Percentiles rank a stretch among this genome's conserved stretches.
Evolutionary conservation across 2,329 filamentous ascomycete genomes (phyloP).

Genomic region (Calonectria hawksworthii): DNA sequence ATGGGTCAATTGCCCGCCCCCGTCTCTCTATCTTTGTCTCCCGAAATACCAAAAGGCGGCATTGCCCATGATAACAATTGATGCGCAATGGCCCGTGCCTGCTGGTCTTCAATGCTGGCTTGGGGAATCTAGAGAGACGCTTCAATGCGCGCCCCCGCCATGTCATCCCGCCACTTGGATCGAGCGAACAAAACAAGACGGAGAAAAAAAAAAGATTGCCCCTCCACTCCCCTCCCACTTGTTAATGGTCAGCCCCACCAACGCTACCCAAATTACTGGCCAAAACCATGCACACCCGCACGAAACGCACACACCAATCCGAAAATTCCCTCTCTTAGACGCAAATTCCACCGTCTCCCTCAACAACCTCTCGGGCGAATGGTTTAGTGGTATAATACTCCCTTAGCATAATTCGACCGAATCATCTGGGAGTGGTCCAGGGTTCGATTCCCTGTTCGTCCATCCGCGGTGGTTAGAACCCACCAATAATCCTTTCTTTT

Average conservation of each 20-base stretch:
- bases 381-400: constrained; percentile 53
- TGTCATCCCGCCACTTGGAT: neutral
- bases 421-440: constrained; percentile 49
- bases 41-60: neutral
- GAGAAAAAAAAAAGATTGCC: neutral
- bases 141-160: neutral
- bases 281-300: neutral
- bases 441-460: constrained; percentile 53
- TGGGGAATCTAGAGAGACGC: neutral
- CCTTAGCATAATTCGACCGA: constrained; percentile 48
- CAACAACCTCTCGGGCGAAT: constrained; percentile 44
- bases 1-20: neutral
- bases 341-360: neutral
- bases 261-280: neutral
- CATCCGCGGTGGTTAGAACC: constrained; percentile 42
- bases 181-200: neutral
- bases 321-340: constrained; percentile 4
- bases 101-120: neutral
- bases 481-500: constrained; percentile 35
- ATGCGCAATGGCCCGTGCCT: constrained; percentile 16
- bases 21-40: neutral
- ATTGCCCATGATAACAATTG: neutral
- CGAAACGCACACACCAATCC: neutral
- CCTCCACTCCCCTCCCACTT: neutral
- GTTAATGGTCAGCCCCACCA: neutral